Percentiles rank a stretch among this genome's conserved stretches.
These are phyloP conservation scores for Kuraishia molischiana DNA, from an alignment of 805 yeast species.

Conservation along the genomic window DNA sequence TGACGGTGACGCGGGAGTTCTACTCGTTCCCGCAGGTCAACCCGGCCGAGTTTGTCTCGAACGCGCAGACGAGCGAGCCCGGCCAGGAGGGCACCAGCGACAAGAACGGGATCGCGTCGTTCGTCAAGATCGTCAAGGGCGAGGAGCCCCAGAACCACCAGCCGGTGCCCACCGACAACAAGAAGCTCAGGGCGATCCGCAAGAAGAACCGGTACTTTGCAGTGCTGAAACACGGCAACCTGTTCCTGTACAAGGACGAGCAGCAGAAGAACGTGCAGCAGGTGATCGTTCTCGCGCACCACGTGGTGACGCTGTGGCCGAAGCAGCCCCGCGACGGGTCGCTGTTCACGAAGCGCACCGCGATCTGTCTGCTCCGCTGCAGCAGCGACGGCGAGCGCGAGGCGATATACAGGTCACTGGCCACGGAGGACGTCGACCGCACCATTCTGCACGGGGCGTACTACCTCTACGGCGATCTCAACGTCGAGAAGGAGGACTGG, in stretches of 20 bases:
- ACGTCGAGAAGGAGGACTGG: conserved; percentile 87
- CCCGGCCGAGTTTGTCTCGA: conserved; percentile 11
- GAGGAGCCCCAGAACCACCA: conserved; percentile 3
- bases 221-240: conserved; percentile 75
- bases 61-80: conserved; percentile 2
- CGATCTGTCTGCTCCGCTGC: conserved; percentile 59
- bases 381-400: conserved; percentile 16
- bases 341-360: conserved; percentile 69
- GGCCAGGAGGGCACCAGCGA: neutral
- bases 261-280: conserved; percentile 56
- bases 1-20: conserved; percentile 75
- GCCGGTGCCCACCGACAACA: conserved; percentile 22
- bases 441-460: conserved; percentile 12
- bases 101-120: neutral
- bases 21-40: conserved; percentile 37
- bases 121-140: conserved; percentile 13
- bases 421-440: conserved; percentile 13
- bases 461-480: conserved; percentile 68
- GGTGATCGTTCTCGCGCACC: conserved; percentile 66
- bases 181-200: conserved; percentile 26
- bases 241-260: conserved; percentile 75
- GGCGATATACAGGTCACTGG: conserved; percentile 2
- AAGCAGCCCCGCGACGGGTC: conserved; percentile 63
- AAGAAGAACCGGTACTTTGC: conserved; percentile 58
- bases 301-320: conserved; percentile 81